Evolutionary conservation across 352 stramenopile genomes (phyloP).

Genomic region (Pythium vanterpoolii): DNA sequence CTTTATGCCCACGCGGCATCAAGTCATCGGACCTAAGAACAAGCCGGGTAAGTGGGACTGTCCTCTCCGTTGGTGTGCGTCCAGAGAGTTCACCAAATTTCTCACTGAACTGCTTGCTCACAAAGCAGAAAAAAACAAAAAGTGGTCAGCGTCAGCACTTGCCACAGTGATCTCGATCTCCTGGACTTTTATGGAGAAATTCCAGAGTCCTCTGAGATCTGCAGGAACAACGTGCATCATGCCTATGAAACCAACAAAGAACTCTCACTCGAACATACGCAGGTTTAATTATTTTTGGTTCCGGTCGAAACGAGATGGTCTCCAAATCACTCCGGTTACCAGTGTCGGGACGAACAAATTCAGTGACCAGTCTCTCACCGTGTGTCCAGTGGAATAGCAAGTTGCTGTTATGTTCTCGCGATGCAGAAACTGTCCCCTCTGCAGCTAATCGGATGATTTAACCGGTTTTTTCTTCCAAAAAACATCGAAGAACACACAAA

Average conservation of each 20-base stretch:
- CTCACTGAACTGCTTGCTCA: slow-evolving; percentile 10
- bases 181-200: background rate
- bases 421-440: no score
- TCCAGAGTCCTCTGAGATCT: no score
- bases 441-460: no score
- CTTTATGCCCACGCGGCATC: no score
- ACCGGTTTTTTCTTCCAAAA: background rate
- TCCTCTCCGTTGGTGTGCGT: slow-evolving; percentile 2
- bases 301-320: no score
- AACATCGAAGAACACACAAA: background rate
- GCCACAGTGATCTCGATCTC: slow-evolving; percentile 12
- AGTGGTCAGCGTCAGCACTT: slow-evolving; percentile 14
- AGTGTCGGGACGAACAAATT: background rate
- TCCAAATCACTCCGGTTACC: slow-evolving; percentile 1
- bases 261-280: no score
- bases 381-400: slow-evolving; percentile 20
- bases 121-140: slow-evolving; percentile 13
- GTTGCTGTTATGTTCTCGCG: no score
- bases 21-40: slow-evolving; percentile 18
- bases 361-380: background rate
- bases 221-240: no score
- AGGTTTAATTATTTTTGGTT: no score
- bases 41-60: background rate
- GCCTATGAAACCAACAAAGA: no score
- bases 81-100: slow-evolving; percentile 14